Percentiles rank a stretch among this genome's conserved stretches.
Conservation (phyloP, 192 early-diverging fungal genomes). For the Phycomyces blakesleeanus region DNA sequence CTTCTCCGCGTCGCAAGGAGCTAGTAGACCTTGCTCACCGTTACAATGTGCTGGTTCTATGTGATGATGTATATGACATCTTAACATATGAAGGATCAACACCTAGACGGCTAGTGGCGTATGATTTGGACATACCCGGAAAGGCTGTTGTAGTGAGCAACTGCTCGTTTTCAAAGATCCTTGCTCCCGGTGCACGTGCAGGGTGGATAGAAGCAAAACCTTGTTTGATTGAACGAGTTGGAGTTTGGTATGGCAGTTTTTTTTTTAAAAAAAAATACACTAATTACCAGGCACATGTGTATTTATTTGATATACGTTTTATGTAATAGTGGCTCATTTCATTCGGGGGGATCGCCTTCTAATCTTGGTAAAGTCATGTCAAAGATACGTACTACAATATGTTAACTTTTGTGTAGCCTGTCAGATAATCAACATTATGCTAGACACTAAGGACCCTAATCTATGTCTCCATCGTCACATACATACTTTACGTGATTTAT, state of each 20-base stretch:
- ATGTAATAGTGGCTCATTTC: conserved; percentile 26
- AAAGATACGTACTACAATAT: neutral
- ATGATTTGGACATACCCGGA: conserved; percentile 14
- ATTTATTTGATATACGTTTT: neutral
- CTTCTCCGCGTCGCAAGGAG: conserved; percentile 1
- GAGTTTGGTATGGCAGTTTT: conserved; percentile 13
- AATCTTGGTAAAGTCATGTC: conserved; percentile 11
- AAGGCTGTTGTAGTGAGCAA: conserved; percentile 21
- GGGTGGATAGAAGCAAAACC: conserved; percentile 29
- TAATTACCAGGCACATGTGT: too few species aligned
- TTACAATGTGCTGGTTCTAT: conserved; percentile 28
- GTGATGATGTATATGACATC: conserved; percentile 39
- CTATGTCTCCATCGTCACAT: conserved; percentile 12
- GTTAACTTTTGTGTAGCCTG: conserved; percentile 1
- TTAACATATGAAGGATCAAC: conserved; percentile 16
- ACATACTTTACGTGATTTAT: neutral
- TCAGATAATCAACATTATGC: conserved; percentile 15
- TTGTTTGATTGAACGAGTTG: conserved; percentile 12
- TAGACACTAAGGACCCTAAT: neutral
- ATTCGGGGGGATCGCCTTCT: conserved; percentile 31
- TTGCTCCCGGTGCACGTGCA: conserved; percentile 24
- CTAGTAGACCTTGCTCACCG: conserved; percentile 22
- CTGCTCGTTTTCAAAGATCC: conserved; percentile 33
- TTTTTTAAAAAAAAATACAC: too few species aligned
- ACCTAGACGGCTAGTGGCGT: conserved; percentile 12